phyloP scores from a whole-genome alignment of 805 yeast species.

The Clavispora carvajalis region DNA sequence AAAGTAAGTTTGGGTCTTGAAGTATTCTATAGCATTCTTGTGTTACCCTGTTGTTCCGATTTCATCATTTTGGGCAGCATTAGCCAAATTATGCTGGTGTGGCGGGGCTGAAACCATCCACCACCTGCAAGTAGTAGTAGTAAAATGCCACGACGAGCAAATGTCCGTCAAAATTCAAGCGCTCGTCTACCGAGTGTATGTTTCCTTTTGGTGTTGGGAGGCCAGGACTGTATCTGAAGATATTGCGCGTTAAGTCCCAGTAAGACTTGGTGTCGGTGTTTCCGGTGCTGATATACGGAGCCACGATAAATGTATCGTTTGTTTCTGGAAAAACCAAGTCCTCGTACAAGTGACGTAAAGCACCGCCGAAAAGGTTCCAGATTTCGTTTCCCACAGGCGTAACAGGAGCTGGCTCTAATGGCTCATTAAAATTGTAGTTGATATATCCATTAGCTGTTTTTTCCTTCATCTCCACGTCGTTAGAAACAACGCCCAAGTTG shows the following conservation, averaged over 20 bases:
- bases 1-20: no score
- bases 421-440: slow-evolving; percentile 20
- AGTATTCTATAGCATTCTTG: no score
- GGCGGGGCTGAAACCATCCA: slow-evolving; percentile 29
- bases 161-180: slow-evolving; percentile 23
- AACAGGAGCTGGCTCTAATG: slow-evolving; percentile 42
- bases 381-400: slow-evolving; percentile 38
- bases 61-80: no score
- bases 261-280: slow-evolving; percentile 59
- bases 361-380: slow-evolving; percentile 56
- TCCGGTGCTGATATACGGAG: slow-evolving; percentile 50
- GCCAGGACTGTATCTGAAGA: slow-evolving; percentile 45
- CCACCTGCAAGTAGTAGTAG: slow-evolving; percentile 44
- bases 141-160: slow-evolving; percentile 30
- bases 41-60: no score
- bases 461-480: slow-evolving; percentile 20
- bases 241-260: slow-evolving; percentile 49
- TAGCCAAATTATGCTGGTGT: no score
- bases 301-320: slow-evolving; percentile 12
- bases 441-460: slow-evolving; percentile 23
- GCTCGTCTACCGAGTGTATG: slow-evolving; percentile 34
- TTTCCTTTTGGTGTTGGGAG: slow-evolving; percentile 14
- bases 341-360: slow-evolving; percentile 57
- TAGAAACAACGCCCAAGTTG: slow-evolving; percentile 30
- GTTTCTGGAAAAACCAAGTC: slow-evolving; percentile 36